Conservation (phyloP, 805 yeast species). For the Ogataea sp. region DNA sequence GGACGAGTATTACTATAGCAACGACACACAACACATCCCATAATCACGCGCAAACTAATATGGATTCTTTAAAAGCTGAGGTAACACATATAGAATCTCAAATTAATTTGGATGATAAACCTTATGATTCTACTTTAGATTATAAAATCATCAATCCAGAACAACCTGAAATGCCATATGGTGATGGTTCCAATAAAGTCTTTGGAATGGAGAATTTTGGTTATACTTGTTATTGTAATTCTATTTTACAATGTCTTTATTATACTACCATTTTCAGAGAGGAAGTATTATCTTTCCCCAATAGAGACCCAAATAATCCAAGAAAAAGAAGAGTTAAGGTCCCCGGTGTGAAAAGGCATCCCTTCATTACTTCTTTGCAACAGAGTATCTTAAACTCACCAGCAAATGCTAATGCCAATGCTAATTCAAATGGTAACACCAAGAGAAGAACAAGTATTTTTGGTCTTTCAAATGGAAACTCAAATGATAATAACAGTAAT, state of each 20-base stretch:
- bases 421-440: conserved; percentile 4
- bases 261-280: conserved; percentile 64
- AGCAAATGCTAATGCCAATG: conserved; percentile 14
- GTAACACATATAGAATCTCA: conserved; percentile 11
- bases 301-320: conserved; percentile 20
- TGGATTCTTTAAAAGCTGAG: conserved; percentile 10
- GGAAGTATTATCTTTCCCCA: conserved; percentile 42
- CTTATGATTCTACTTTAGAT: conserved; percentile 16
- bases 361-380: conserved; percentile 20
- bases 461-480: conserved; percentile 1
- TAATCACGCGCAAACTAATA: not conserved
- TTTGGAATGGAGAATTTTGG: conserved; percentile 84
- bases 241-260: conserved; percentile 82
- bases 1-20: not conserved
- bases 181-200: conserved; percentile 62
- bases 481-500: conserved; percentile 1
- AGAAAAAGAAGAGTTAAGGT: conserved; percentile 32
- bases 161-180: conserved; percentile 36
- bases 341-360: conserved; percentile 33
- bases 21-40: no score
- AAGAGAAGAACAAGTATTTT: conserved; percentile 5
- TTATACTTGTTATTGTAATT: conserved; percentile 90
- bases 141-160: conserved; percentile 12
- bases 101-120: conserved; percentile 8
- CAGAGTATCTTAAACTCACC: no score